Base-by-base conservation (phyloP, 192 early-diverging fungal species). In the Spinellus fusiger region DNA sequence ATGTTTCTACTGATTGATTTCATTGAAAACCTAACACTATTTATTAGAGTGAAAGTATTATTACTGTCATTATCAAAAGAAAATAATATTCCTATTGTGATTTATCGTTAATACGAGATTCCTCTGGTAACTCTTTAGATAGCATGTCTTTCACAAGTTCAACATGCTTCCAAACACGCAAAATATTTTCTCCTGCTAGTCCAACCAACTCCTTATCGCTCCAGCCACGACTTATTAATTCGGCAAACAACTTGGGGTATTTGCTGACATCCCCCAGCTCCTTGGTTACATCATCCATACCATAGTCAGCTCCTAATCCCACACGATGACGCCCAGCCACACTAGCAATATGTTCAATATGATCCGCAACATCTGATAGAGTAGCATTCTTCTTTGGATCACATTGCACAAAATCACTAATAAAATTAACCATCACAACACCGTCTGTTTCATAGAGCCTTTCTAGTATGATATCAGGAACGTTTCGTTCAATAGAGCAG, bases 251-350 rank as follows among this genome's bases (percentile, higher is more conserved):
- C n/a, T 49, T 47, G 5, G 78, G 44, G 49, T 68, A 50, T n/a
- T 77, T 61, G 4, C 68, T 53, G 37, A 79, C 68, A 32, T 84
- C 86, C 62, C 84, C 85, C 16, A 86, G 52, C 2, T 83, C 84
- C 18, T 49, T 52, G 9, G 83, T 77, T 3, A 75, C 76, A 0
- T 22, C 8, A 12, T 62, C 56, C 25, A 81, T 80, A 0, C 86
- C 86, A 65, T 78, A 88, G 62, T 88, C 86, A 18, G 78, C 71
- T 0, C 86, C 86, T 3, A 88, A 25, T 18, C 85, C 86, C n/a
- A 87, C 73, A 49, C 80, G 71, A 50, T 73, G 38, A 15, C 67
- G 54, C 0, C 86, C 86, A 52, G 71, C 77, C 9, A 81, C 59
- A 3, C 69, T 66, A 22, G 60, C 65, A 50, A 87, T 77, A 51